Evolutionary conservation across 2,329 filamentous ascomycete species (phyloP).

Genomic region (Cordyceps cateniannulata): DNA sequence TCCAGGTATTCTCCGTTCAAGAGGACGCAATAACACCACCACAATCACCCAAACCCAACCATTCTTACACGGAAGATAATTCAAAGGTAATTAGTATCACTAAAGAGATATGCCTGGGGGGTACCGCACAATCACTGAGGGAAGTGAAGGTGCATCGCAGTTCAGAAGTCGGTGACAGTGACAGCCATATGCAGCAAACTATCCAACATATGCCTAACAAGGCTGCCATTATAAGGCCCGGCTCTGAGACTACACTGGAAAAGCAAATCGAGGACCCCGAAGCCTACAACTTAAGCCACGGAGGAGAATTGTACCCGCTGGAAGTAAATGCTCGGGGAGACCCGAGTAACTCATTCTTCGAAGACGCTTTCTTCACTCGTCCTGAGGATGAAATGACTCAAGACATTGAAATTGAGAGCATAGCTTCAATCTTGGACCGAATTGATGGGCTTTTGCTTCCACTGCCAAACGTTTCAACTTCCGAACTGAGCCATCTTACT

Average conservation of each 20-base stretch:
- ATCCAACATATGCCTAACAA: not conserved
- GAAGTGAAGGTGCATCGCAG: not conserved
- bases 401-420: not conserved
- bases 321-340: not conserved
- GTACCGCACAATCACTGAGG: not conserved
- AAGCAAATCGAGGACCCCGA: not conserved
- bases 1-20: not conserved
- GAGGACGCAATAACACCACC: not conserved
- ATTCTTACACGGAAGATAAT: not conserved
- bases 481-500: too few species aligned
- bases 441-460: not conserved
- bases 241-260: too few species aligned
- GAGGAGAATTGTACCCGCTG: too few species aligned
- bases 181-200: not conserved
- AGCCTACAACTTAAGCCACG: not conserved
- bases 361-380: not conserved
- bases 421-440: not conserved
- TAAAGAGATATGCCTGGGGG: not conserved
- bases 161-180: not conserved
- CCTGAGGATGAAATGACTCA: not conserved
- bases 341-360: not conserved
- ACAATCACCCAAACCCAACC: not conserved
- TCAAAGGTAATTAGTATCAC: too few species aligned
- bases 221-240: too few species aligned
- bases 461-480: not conserved